Conservation (phyloP, 164 flowering plant species). For the Taxillus chinensis region DNA sequence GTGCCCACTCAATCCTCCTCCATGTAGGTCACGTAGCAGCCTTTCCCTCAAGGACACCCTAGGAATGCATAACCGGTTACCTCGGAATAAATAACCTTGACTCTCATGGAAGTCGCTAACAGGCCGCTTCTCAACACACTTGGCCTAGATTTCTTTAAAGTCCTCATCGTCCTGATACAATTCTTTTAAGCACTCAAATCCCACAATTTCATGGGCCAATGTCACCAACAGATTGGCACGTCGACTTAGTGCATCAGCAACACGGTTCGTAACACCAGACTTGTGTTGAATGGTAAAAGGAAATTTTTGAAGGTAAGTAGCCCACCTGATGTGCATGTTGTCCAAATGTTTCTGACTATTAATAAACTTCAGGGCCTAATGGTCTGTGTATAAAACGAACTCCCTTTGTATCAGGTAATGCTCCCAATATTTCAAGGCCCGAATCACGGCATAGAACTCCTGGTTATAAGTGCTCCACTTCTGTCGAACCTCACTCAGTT, state of each 20-base stretch:
- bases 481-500: not conserved
- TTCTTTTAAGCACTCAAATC: too few species aligned
- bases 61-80: not conserved
- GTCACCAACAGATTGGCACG: not conserved
- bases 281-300: not conserved
- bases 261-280: not conserved
- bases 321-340: not conserved
- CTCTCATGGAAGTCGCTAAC: too few species aligned
- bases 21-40: not conserved
- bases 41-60: not conserved
- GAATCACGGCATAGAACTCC: not conserved
- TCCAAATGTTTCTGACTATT: not conserved
- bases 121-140: too few species aligned
- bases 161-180: too few species aligned
- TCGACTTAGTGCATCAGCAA: conserved; percentile 1
- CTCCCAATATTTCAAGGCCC: not conserved
- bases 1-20: not conserved
- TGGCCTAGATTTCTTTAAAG: too few species aligned
- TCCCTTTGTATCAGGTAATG: not conserved
- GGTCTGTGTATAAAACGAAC: conserved; percentile 2
- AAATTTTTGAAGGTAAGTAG: not conserved
- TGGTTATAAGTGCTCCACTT: not conserved
- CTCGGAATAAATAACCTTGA: not conserved
- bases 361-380: not conserved
- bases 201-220: too few species aligned